Percentiles rank a stretch among this genome's conserved stretches.
Conservation (phyloP, 495 filamentous ascomycete species). For the Hypoxylon trugodes region DNA sequence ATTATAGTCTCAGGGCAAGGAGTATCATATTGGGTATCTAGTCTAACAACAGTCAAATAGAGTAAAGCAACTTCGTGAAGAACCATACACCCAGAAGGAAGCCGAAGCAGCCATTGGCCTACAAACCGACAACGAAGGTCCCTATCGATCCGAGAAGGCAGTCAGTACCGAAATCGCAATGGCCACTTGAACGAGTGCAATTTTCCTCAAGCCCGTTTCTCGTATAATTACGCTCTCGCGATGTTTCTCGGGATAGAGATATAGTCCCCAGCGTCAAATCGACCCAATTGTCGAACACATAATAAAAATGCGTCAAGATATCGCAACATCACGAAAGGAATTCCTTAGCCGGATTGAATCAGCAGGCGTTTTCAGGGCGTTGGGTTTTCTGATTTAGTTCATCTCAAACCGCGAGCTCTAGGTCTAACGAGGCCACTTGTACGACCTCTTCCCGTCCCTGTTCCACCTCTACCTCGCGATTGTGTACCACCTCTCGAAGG, state of each 20-base stretch:
- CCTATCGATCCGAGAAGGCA: constrained; percentile 17
- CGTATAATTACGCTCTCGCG: background rate
- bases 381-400: constrained; percentile 17
- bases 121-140: constrained; percentile 64
- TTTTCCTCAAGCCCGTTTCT: background rate
- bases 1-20: background rate
- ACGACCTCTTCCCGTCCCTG: constrained; percentile 40
- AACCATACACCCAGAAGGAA: constrained; percentile 85
- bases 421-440: constrained; percentile 42
- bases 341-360: background rate
- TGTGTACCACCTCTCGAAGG: constrained; percentile 51
- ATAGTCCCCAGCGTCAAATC: background rate
- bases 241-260: background rate
- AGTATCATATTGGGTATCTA: constrained; percentile 19
- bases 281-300: background rate
- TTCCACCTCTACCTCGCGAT: constrained; percentile 36
- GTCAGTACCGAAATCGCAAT: constrained; percentile 42
- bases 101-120: constrained; percentile 83
- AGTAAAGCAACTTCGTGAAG: constrained; percentile 76
- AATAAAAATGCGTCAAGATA: background rate
- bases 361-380: background rate
- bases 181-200: constrained; percentile 26
- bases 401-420: constrained; percentile 44
- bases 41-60: constrained; percentile 55
- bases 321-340: background rate